Evolutionary conservation across 352 stramenopile genomes (phyloP).

Genomic region (Globisporangium polare): DNA sequence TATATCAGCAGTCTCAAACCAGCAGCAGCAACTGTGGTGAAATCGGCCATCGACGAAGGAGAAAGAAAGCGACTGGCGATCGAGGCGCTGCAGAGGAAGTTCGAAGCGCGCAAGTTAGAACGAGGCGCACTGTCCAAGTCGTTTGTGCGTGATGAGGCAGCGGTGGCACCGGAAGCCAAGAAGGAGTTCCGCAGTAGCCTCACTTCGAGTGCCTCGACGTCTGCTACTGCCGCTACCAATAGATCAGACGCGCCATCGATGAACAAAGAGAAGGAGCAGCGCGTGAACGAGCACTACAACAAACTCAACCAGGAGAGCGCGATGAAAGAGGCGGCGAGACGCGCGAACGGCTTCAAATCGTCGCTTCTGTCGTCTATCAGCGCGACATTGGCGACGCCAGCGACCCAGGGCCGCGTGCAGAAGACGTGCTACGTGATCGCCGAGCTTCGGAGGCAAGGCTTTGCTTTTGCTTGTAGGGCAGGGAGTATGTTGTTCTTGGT

Average conservation of each 20-base stretch:
- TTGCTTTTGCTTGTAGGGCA: background rate
- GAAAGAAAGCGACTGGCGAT: constrained; percentile 30
- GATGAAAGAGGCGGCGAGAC: constrained; percentile 32
- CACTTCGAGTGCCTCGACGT: background rate
- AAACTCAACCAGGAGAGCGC: constrained; percentile 55
- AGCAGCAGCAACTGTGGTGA: background rate
- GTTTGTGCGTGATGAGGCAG: constrained; percentile 4
- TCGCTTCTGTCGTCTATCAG: constrained; percentile 41
- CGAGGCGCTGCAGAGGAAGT: constrained; percentile 31
- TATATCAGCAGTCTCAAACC: constrained; percentile 3
- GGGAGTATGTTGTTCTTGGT: background rate
- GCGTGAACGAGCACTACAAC: constrained; percentile 48
- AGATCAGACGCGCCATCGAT: constrained; percentile 10
- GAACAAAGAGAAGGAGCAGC: constrained; percentile 42
- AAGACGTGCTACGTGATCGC: constrained; percentile 56
- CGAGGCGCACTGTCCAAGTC: constrained; percentile 15
- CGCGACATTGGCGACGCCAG: constrained; percentile 11
- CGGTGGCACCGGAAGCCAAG: background rate
- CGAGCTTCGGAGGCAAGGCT: constrained; percentile 46
- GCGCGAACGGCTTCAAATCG: constrained; percentile 45
- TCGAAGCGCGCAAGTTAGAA: constrained; percentile 39
- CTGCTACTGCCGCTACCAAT: background rate
- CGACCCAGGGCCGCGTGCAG: constrained; percentile 17
- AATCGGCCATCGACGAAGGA: constrained; percentile 20
- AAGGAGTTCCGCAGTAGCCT: constrained; percentile 9